A percentile compares a stretch with the other conserved stretches of the same genome.
Conservation (phyloP, 176 grass and related monocot genomes). For the Musa beccarii region DNA sequence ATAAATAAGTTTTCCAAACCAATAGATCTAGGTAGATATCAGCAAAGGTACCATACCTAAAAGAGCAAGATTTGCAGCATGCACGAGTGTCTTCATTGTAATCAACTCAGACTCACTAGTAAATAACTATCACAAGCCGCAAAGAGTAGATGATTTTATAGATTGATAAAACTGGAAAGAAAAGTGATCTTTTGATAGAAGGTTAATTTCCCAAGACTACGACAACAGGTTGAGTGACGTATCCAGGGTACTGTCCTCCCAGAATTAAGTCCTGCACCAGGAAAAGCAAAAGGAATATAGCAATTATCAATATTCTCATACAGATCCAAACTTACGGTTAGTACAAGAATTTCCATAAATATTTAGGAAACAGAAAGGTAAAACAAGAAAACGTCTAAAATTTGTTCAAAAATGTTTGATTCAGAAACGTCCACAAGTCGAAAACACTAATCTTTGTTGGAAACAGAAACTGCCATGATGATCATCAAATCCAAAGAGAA, state of each 20-base stretch:
- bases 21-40: not conserved
- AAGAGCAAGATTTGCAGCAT: conserved; percentile 66
- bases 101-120: not conserved
- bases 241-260: not conserved
- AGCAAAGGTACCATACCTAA: conserved; percentile 30
- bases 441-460: too few relatives aligned
- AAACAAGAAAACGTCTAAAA: too few relatives aligned
- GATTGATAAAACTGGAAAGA: not conserved
- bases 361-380: too few relatives aligned
- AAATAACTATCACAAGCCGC: not conserved
- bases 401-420: too few relatives aligned
- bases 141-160: not conserved
- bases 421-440: too few relatives aligned
- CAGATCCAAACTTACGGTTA: not conserved
- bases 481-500: too few relatives aligned
- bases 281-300: not conserved
- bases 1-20: conserved; percentile 4
- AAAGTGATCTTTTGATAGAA: not conserved
- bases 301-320: not conserved
- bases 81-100: conserved; percentile 54
- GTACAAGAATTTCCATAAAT: not conserved
- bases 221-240: not conserved
- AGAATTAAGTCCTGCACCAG: not conserved
- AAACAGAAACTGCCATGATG: too few relatives aligned
- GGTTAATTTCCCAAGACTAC: not conserved